Conservation (phyloP, 2,329 filamentous ascomycete species). For the Colletotrichum chrysophilum region DNA sequence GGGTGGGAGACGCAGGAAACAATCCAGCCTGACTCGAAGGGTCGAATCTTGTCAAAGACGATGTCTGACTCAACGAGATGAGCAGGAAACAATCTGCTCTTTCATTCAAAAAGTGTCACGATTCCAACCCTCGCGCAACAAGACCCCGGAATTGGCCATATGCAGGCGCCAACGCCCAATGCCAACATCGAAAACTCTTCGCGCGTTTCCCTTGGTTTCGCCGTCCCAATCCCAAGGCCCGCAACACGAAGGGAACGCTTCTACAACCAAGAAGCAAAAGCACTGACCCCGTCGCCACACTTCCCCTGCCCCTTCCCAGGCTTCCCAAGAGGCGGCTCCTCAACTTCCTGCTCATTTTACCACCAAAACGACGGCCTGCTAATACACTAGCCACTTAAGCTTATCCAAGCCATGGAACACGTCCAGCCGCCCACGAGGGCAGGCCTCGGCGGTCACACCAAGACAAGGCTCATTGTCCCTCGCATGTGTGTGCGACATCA, state of each 20-base stretch:
- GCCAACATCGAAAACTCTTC: not conserved
- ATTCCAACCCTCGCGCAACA: not conserved
- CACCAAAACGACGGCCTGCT: not conserved
- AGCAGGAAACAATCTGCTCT: not conserved
- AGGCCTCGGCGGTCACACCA: not conserved
- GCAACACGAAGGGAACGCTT: not conserved
- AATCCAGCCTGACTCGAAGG: not conserved
- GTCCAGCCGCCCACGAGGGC: not conserved
- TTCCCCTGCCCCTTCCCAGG: not conserved
- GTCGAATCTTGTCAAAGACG: not conserved
- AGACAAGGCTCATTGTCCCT: not conserved
- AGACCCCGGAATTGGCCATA: not conserved
- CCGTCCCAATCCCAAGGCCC: not conserved
- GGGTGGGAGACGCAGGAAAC: not conserved
- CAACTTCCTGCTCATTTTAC: not conserved
- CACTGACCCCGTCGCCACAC: not conserved
- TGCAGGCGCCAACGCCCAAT: not conserved
- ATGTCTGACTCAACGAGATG: not conserved
- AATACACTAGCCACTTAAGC: slow-evolving; percentile 18
- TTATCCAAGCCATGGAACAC: slow-evolving; percentile 5
- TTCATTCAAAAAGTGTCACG: not conserved
- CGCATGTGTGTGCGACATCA: not conserved
- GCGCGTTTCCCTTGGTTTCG: not conserved
- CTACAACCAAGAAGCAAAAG: not conserved
- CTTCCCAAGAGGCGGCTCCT: not conserved